Percentiles rank a stretch among this genome's conserved stretches.
Conservation (phyloP, 2,329 filamentous ascomycete species). For the Alternaria ventricosa region DNA sequence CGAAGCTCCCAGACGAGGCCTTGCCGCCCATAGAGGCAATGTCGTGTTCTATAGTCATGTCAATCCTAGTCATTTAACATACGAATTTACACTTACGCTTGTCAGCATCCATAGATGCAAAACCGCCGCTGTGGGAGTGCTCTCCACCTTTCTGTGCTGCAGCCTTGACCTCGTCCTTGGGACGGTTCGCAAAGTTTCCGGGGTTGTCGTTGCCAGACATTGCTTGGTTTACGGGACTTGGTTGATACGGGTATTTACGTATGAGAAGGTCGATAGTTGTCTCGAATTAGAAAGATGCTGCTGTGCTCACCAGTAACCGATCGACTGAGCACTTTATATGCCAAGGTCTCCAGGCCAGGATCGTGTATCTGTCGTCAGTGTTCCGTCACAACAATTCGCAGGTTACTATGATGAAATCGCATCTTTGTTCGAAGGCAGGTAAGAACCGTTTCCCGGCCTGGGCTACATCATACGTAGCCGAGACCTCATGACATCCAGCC, state of each 20-base stretch:
- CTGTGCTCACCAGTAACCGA: not conserved
- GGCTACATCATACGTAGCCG: not conserved
- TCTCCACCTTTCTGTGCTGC: constrained; percentile 56
- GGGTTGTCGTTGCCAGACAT: constrained; percentile 53
- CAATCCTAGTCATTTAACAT: not conserved
- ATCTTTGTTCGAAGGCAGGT: not conserved
- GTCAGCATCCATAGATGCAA: constrained; percentile 46
- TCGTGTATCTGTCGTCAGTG: not conserved
- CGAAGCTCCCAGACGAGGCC: constrained; percentile 61
- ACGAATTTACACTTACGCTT: constrained; percentile 31
- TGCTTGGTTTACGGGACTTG: not conserved
- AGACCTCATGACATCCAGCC: not conserved
- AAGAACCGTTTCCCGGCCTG: not conserved
- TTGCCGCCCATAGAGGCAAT: constrained; percentile 64
- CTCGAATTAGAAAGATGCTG: not conserved
- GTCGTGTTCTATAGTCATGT: constrained; percentile 50
- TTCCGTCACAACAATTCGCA: not conserved
- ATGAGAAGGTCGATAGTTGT: not conserved
- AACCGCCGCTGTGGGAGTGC: constrained; percentile 44
- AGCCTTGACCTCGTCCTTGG: constrained; percentile 54
- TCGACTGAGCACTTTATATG: not conserved
- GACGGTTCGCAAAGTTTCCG: constrained; percentile 59
- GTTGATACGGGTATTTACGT: not conserved
- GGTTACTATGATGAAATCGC: not conserved
- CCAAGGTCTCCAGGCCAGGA: not conserved